Percentiles rank a stretch among this genome's conserved stretches.
Evolutionary conservation across 345 rosid species (phyloP).

Genomic region (Camelina laxa): DNA sequence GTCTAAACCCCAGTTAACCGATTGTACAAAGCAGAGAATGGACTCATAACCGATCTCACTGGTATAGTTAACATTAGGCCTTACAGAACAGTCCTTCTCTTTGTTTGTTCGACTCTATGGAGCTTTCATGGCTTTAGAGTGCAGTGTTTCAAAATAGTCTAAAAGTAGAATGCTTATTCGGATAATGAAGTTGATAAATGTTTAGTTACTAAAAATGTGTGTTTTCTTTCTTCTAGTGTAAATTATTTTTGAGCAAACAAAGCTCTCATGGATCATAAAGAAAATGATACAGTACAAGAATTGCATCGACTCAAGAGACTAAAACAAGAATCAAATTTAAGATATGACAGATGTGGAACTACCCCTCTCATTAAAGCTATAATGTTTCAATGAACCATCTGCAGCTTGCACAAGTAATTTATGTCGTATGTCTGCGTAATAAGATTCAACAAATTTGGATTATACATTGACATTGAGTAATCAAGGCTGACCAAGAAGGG

Average conservation of each 20-base stretch:
- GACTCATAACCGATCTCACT: constrained; percentile 28
- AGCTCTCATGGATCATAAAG: constrained; percentile 21
- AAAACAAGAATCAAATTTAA: constrained; percentile 21
- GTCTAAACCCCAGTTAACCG: constrained; percentile 37
- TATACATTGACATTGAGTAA: constrained; percentile 9
- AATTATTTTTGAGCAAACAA: neutral
- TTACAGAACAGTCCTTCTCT: constrained; percentile 30
- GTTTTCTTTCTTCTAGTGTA: constrained; percentile 2
- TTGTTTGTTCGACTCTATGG: constrained; percentile 26
- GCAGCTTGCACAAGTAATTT: constrained; percentile 11
- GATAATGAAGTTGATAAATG: constrained; percentile 27
- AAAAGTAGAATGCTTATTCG: constrained; percentile 23
- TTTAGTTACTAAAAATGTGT: neutral
- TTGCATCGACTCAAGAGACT: neutral
- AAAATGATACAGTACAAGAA: constrained; percentile 26
- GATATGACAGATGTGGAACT: constrained; percentile 25
- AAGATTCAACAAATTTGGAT: constrained; percentile 15
- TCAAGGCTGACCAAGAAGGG: constrained; percentile 69
- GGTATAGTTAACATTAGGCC: constrained; percentile 45
- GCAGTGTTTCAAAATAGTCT: constrained; percentile 12
- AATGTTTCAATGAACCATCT: constrained; percentile 9
- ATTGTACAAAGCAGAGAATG: constrained; percentile 40
- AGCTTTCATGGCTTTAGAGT: constrained; percentile 27
- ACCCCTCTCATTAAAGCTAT: constrained; percentile 6
- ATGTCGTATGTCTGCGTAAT: constrained; percentile 13